A percentile compares a stretch with the other conserved stretches of the same genome.
phyloP scores from a whole-genome alignment of 352 stramenopile genomes.

The Phytophthora pini region DNA sequence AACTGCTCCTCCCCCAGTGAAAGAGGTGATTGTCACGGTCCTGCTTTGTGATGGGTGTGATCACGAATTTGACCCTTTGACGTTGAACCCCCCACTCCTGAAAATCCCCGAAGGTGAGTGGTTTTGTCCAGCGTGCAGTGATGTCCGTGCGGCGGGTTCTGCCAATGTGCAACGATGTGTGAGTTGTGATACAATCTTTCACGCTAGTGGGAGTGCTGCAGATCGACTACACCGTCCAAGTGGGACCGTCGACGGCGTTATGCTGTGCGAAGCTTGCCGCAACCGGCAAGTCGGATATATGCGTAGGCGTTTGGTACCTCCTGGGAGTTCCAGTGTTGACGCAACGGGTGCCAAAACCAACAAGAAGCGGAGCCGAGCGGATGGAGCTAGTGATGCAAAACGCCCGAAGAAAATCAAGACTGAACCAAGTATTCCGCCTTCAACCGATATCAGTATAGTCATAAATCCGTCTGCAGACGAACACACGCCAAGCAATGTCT shows the following conservation, averaged over 20 bases:
- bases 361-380: conserved; percentile 30
- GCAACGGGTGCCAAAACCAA: background rate
- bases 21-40: conserved; percentile 41
- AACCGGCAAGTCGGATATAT: conserved; percentile 41
- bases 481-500: conserved; percentile 15
- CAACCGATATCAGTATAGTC: conserved; percentile 10
- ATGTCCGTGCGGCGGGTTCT: conserved; percentile 10
- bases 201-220: conserved; percentile 14
- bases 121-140: conserved; percentile 48
- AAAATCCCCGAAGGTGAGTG: conserved; percentile 59
- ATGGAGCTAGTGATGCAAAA: conserved; percentile 16
- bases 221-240: conserved; percentile 24
- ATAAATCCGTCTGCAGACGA: conserved; percentile 3
- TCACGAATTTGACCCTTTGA: conserved; percentile 60
- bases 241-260: conserved; percentile 32
- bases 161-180: conserved; percentile 31
- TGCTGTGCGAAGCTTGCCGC: conserved; percentile 44
- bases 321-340: conserved; percentile 4
- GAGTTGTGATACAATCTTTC: conserved; percentile 43
- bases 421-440: conserved; percentile 4
- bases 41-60: conserved; percentile 80
- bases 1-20: conserved; percentile 2
- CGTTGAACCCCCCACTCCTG: conserved; percentile 52
- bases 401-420: conserved; percentile 30
- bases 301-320: conserved; percentile 18